A percentile compares a stretch with the other conserved stretches of the same genome.
Conservation (phyloP, 176 grass and related monocot genomes). For the Luzula sylvatica region DNA sequence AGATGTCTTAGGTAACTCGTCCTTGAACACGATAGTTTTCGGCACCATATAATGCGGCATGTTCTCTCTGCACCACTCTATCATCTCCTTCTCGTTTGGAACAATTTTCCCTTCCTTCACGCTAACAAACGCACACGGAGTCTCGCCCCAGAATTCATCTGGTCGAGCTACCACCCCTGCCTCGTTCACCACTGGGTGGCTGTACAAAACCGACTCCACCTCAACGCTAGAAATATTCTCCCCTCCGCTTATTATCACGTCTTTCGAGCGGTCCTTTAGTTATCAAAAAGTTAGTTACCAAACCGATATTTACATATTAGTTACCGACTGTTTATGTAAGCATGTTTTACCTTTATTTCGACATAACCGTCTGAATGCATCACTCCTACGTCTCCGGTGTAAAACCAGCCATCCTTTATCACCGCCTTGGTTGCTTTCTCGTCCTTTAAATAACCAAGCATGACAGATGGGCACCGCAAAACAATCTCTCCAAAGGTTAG, state of each 20-base stretch:
- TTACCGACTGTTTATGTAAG: no score
- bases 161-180: conserved; percentile 67
- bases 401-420: conserved; percentile 59
- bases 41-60: conserved; percentile 85
- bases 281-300: no score
- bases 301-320: no score
- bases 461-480: conserved; percentile 40
- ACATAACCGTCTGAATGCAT: conserved; percentile 77
- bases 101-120: conserved; percentile 21
- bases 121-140: conserved; percentile 80
- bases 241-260: conserved; percentile 87
- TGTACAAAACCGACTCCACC: conserved; percentile 69
- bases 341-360: no score
- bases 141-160: conserved; percentile 77
- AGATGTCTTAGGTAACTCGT: conserved; percentile 70
- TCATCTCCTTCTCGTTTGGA: conserved; percentile 36
- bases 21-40: conserved; percentile 42
- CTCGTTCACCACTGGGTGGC: conserved; percentile 55
- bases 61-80: conserved; percentile 58
- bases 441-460: conserved; percentile 60
- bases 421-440: conserved; percentile 22
- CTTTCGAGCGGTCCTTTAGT: conserved; percentile 79
- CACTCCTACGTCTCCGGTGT: conserved; percentile 69
- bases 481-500: conserved; percentile 55
- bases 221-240: conserved; percentile 97